Evolutionary conservation across 176 grass and related monocot species (phyloP).

Genomic region (Aegilops sharonensis): DNA sequence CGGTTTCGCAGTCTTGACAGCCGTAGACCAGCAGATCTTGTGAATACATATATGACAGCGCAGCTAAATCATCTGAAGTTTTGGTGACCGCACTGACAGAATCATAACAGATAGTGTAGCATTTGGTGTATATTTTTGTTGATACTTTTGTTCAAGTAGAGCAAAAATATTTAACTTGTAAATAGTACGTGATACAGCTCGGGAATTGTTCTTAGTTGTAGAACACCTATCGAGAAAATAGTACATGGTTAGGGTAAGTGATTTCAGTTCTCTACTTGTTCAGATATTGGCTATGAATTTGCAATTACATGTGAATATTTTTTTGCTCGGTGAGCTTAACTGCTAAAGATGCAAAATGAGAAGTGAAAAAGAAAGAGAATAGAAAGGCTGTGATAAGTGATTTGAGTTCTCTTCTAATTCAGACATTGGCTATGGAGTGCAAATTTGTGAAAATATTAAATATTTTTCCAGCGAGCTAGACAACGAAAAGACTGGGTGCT

Average conservation of each 20-base stretch:
- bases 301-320: neutral
- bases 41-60: constrained; percentile 14
- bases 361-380: neutral
- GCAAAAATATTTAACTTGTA: neutral
- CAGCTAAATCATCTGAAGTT: constrained; percentile 13
- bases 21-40: neutral
- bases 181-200: neutral
- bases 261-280: neutral
- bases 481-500: neutral
- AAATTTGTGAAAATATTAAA: neutral
- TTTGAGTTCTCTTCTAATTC: neutral
- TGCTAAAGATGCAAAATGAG: too few relatives aligned
- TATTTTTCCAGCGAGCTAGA: neutral
- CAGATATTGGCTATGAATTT: neutral
- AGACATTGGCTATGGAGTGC: neutral
- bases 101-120: neutral
- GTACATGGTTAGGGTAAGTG: neutral
- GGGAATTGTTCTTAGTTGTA: neutral
- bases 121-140: neutral
- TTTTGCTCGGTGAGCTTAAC: neutral
- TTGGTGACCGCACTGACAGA: neutral
- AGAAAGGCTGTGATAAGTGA: neutral
- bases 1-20: constrained; percentile 24
- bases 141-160: neutral
- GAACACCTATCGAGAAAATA: neutral